phyloP scores from a whole-genome alignment of 352 stramenopile genomes.

The Achlya hypogyna region DNA sequence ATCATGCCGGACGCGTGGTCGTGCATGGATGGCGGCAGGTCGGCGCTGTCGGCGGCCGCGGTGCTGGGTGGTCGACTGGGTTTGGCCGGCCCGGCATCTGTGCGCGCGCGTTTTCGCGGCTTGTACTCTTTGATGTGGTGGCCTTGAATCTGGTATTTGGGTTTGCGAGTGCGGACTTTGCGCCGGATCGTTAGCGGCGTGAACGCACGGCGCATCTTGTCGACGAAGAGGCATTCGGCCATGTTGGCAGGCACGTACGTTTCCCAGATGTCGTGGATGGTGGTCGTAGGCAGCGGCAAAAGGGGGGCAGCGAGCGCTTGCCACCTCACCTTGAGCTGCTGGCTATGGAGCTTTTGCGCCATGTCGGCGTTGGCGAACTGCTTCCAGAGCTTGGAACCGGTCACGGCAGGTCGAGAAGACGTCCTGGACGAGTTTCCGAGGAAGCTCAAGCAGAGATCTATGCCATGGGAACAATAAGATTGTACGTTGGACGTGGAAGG shows the following conservation, averaged over 20 bases:
- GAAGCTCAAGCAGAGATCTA: not conserved
- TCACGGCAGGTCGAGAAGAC: not conserved
- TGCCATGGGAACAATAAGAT: not conserved
- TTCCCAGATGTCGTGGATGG: not conserved
- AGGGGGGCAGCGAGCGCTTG: not conserved
- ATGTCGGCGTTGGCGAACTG: not conserved
- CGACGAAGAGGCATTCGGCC: constrained; percentile 9
- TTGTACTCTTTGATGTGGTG: constrained; percentile 11
- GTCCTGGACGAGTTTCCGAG: not conserved
- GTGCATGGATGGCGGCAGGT: not conserved
- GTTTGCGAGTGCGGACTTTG: not conserved
- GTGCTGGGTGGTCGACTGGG: not conserved
- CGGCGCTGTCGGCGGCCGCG: not conserved
- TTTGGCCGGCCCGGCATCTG: not conserved
- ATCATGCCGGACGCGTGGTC: not conserved
- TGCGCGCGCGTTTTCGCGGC: constrained; percentile 5
- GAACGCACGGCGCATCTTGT: constrained; percentile 1
- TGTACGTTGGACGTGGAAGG: not conserved
- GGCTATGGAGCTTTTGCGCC: not conserved
- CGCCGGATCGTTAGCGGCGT: not conserved
- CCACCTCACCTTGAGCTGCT: not conserved
- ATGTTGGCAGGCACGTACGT: not conserved
- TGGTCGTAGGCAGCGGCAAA: not conserved
- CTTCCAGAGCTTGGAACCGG: not conserved
- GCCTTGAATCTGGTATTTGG: not conserved